A percentile compares a stretch with the other conserved stretches of the same genome.
Evolutionary conservation across 441 rosid genomes (phyloP).

Genomic region (Melastoma candidum): DNA sequence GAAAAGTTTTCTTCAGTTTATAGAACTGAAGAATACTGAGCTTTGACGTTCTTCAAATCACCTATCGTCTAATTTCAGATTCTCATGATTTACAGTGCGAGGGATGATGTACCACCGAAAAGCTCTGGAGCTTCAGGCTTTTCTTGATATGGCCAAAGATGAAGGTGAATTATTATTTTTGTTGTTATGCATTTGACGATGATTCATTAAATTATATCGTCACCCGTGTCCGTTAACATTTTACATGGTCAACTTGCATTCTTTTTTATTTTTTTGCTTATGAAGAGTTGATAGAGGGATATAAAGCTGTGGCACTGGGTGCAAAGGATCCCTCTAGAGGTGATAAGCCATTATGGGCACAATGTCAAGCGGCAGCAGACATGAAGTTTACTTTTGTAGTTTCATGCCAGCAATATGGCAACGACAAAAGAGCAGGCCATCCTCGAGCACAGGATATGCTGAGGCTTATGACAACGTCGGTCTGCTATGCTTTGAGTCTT

Average conservation of each 20-base stretch:
- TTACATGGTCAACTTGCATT: no score
- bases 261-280: neutral
- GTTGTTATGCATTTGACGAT: neutral
- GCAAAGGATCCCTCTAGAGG: neutral
- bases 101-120: constrained; percentile 12
- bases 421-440: constrained; percentile 8
- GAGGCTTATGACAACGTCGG: constrained; percentile 11
- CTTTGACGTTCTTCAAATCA: no score
- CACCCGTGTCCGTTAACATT: no score
- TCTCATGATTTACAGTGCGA: constrained; percentile 1
- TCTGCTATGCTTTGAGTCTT: neutral
- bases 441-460: constrained; percentile 10
- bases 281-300: constrained; percentile 8
- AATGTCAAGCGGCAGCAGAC: constrained; percentile 12
- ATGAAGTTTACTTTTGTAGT: constrained; percentile 9
- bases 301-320: constrained; percentile 8
- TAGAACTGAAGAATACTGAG: no score
- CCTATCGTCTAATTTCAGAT: neutral
- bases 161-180: constrained; percentile 1
- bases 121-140: constrained; percentile 14
- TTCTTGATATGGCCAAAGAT: constrained; percentile 11
- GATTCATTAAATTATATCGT: no score
- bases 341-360: constrained; percentile 7
- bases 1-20: no score
- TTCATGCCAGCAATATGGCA: constrained; percentile 12